Base-by-base conservation (phyloP, 768 basidiomycete genomes). In the Termitomyces heimii region DNA sequence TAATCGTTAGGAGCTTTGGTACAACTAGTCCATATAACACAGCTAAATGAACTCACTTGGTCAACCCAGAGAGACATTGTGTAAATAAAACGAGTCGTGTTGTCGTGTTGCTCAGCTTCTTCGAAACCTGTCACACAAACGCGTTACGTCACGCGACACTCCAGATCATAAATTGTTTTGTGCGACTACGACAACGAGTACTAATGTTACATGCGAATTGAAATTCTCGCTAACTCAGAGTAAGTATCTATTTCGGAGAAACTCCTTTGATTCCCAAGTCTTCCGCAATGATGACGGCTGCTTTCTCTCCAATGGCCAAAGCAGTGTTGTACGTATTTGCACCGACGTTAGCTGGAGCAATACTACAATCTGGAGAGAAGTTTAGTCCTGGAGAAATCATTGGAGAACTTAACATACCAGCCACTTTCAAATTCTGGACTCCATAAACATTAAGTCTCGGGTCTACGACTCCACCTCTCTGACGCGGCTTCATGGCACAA, bases 41-140 rank as follows among this genome's bases (percentile, higher is more conserved):
- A 42, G 14, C 47, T 16, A 29, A 7, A 51, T 50, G 0, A 59
- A 58, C 63, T 47, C 57, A 82, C 83, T 71, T 79, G 77, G 69
- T 86, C 85, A 45, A 87, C 85, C 84, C 84, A 87, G 55, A 87
- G 80, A 55, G 85, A 83, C 85, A 87, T 87, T 34, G 37, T 62
- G 16, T 26, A 8, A 43, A 28, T 28, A 44, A 43, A 26, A 29
- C 4, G 14, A 45, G 44, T 39, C 7, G 28, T 44, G 5, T 18
- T 37, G 24, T 14, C n/a, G 48, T 24, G 42, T 37, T 32, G 65
- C 34, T 8, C 18, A 32, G n/a, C 14, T 29, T 39, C 18, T 16
- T n/a, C 35, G 29, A 47, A 29, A 13, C 22, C 26, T 51, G 49
- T 60, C 53, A 58, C 59, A 2, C 48, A 55, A 42, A 55, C 64